Percentiles rank a stretch among this genome's conserved stretches.
These are phyloP conservation scores for Suillus hirtellus DNA, from an alignment of 768 basidiomycete genomes.

Conservation along the genomic window DNA sequence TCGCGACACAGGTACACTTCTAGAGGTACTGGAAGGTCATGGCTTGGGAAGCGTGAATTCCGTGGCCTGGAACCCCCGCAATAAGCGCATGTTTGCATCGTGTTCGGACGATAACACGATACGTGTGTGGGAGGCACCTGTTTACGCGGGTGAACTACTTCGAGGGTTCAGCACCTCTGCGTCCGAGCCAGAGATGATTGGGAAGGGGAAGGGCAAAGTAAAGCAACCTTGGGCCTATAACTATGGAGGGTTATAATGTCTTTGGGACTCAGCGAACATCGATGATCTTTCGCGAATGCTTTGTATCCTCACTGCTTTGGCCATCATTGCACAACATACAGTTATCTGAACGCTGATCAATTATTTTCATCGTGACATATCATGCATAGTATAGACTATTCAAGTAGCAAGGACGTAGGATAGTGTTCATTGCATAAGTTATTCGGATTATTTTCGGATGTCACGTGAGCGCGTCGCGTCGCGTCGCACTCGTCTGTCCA, in stretches of 20 bases:
- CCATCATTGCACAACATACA: constrained; percentile 11
- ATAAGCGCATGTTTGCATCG: constrained; percentile 91
- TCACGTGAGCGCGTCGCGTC: constrained; percentile 27
- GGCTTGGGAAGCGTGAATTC: constrained; percentile 90
- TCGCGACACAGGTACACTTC: constrained; percentile 73
- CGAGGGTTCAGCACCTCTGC: constrained; percentile 21
- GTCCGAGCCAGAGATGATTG: constrained; percentile 33
- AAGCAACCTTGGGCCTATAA: constrained; percentile 42
- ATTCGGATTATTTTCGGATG: neutral
- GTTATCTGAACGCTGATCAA: constrained; percentile 26
- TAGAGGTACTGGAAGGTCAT: constrained; percentile 91
- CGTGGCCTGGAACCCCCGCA: constrained; percentile 93
- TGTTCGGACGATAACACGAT: constrained; percentile 93
- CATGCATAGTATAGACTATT: constrained; percentile 35
- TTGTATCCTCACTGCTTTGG: constrained; percentile 2
- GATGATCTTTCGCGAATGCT: constrained; percentile 4
- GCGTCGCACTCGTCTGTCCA: neutral
- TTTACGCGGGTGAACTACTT: constrained; percentile 23
- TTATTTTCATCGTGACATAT: constrained; percentile 30
- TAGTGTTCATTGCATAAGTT: constrained; percentile 7
- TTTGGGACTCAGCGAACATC: constrained; percentile 4
- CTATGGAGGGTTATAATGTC: constrained; percentile 16
- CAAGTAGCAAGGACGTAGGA: constrained; percentile 30
- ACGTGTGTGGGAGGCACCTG: constrained; percentile 76
- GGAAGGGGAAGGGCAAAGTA: constrained; percentile 68